Conservation (phyloP, 352 stramenopile species). For the Albugo candida region DNA sequence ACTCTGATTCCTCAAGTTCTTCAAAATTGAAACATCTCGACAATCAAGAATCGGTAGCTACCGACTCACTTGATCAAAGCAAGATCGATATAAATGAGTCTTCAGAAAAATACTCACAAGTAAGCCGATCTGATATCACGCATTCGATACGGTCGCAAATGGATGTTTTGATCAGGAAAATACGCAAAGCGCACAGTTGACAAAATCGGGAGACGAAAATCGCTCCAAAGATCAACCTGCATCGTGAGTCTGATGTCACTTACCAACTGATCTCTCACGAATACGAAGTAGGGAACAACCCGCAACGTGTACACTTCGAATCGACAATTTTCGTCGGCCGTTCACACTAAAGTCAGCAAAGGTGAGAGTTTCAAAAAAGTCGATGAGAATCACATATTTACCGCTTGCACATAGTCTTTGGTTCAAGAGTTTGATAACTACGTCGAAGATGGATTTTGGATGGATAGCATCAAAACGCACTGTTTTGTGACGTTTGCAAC, state of each 20-base stretch:
- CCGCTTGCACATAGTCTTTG: conserved; percentile 14
- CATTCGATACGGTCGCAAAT: not conserved
- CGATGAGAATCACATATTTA: not conserved
- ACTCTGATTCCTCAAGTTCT: too few species aligned
- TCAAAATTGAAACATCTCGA: too few species aligned
- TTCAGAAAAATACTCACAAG: too few species aligned
- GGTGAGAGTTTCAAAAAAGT: conserved; percentile 10
- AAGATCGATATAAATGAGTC: too few species aligned
- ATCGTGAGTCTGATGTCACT: not conserved
- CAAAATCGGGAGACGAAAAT: conserved; percentile 1
- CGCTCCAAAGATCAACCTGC: not conserved
- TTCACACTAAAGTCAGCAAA: conserved; percentile 63
- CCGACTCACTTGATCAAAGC: too few species aligned
- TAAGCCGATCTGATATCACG: too few species aligned
- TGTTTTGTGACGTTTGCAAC: conserved; percentile 60
- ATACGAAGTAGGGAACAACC: not conserved
- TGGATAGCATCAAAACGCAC: conserved; percentile 76
- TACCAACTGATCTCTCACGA: not conserved
- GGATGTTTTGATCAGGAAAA: conserved; percentile 2
- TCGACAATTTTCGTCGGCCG: conserved; percentile 51
- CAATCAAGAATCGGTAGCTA: too few species aligned
- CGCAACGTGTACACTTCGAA: conserved; percentile 17
- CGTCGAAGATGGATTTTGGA: conserved; percentile 68
- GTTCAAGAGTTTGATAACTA: conserved; percentile 32
- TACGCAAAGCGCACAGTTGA: not conserved